Percentiles rank a stretch among this genome's conserved stretches.
Evolutionary conservation across 306 rosid species (phyloP).

Genomic region (Castanea mollissima): DNA sequence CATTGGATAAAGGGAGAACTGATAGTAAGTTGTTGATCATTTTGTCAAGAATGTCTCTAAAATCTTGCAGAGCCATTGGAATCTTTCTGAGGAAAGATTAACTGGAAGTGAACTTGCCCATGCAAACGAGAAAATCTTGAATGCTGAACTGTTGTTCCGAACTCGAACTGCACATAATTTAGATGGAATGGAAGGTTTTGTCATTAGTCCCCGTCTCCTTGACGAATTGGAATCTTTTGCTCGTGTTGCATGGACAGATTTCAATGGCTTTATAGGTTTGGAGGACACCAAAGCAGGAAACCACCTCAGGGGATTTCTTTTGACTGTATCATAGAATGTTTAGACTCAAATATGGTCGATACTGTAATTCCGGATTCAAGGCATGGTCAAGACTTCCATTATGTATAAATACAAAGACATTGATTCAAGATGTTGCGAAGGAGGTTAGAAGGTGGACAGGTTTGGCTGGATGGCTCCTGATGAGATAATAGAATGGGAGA

Average conservation of each 20-base stretch:
- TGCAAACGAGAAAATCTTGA: constrained; percentile 52
- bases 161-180: constrained; percentile 7
- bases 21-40: constrained; percentile 27
- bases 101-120: constrained; percentile 43
- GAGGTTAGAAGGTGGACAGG: constrained; percentile 55
- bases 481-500: constrained; percentile 81
- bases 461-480: constrained; percentile 62
- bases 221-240: constrained; percentile 49
- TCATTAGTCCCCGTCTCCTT: constrained; percentile 35
- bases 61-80: constrained; percentile 29
- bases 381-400: constrained; percentile 41
- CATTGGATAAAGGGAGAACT: constrained; percentile 34
- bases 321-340: constrained; percentile 64
- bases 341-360: constrained; percentile 49
- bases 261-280: constrained; percentile 5
- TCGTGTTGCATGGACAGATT: constrained; percentile 32
- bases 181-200: constrained; percentile 35
- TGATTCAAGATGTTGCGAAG: constrained; percentile 47
- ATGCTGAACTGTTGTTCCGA: constrained; percentile 64
- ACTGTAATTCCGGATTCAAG: constrained; percentile 46
- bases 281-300: constrained; percentile 38
- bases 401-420: constrained; percentile 29
- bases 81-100: constrained; percentile 38
- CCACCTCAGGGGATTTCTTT: constrained; percentile 47
- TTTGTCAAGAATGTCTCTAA: constrained; percentile 37